These are phyloP conservation scores for Irpex sp. DNA, from an alignment of 1,284 basidiomycete genomes.

Conservation along the genomic window DNA sequence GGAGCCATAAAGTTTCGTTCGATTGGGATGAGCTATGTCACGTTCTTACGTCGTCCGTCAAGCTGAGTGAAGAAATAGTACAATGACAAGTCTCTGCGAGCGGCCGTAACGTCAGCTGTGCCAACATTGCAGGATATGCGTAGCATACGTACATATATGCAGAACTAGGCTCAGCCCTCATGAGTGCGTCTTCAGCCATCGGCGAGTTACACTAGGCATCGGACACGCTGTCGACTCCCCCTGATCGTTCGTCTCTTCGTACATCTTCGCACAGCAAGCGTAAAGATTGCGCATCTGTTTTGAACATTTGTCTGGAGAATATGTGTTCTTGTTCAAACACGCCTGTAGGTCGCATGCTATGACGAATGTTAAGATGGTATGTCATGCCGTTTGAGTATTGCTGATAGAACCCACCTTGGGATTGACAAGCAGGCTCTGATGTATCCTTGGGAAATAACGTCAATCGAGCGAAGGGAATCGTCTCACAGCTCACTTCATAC, in stretches of 20 bases:
- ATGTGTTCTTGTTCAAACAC: conserved; percentile 64
- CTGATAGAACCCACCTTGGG: conserved; percentile 10
- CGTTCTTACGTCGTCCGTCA: too few relatives aligned
- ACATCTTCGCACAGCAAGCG: conserved; percentile 56
- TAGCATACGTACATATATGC: not conserved
- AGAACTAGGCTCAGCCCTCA: not conserved
- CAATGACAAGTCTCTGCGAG: too few relatives aligned
- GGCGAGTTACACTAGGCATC: conserved; percentile 43
- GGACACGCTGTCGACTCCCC: conserved; percentile 64
- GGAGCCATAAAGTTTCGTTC: too few relatives aligned
- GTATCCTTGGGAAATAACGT: not conserved
- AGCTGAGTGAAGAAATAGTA: too few relatives aligned
- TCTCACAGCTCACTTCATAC: too few relatives aligned
- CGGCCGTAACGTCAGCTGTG: too few relatives aligned
- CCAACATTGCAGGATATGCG: not conserved
- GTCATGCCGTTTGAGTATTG: not conserved
- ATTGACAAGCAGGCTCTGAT: conserved; percentile 13
- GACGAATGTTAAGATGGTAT: not conserved
- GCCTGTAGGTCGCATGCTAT: conserved; percentile 60
- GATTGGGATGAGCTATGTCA: too few relatives aligned
- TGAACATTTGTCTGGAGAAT: conserved; percentile 60
- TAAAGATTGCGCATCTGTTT: conserved; percentile 49
- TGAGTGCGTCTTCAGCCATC: conserved; percentile 59
- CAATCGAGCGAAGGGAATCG: too few relatives aligned
- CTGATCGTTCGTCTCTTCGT: conserved; percentile 36